Evolutionary conservation across 768 basidiomycete species (phyloP).

Genomic region (Termitomyces sp.): DNA sequence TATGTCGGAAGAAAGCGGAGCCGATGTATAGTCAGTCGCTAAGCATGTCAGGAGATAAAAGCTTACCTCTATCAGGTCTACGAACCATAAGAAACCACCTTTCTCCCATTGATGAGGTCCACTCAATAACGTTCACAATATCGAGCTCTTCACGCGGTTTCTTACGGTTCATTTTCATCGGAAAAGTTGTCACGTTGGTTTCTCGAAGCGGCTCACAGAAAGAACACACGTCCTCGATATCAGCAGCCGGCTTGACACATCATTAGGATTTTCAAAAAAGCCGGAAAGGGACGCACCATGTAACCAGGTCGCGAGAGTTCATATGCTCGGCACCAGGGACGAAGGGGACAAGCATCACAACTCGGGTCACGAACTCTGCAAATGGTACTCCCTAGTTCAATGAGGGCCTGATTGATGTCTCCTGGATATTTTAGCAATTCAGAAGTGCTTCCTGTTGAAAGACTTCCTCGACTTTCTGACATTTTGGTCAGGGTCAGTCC

Average conservation of each 20-base stretch:
- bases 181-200: conserved; percentile 66
- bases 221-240: conserved; percentile 77
- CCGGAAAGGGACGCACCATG: not conserved
- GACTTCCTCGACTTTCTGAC: not conserved
- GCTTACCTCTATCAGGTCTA: conserved; percentile 78
- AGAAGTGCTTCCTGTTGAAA: conserved; percentile 14
- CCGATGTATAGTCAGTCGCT: conserved; percentile 2
- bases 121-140: conserved; percentile 84
- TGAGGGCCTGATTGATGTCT: conserved; percentile 89
- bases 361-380: conserved; percentile 83
- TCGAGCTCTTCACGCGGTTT: conserved; percentile 83
- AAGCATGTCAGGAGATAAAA: not conserved
- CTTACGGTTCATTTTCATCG: conserved; percentile 83
- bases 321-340: conserved; percentile 66
- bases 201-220: conserved; percentile 59
- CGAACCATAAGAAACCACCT: conserved; percentile 76
- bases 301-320: conserved; percentile 8
- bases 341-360: conserved; percentile 73
- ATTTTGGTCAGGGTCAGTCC: not conserved
- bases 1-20: conserved; percentile 9
- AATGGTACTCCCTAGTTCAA: conserved; percentile 91
- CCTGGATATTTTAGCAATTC: conserved; percentile 50
- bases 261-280: not conserved
- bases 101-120: conserved; percentile 42
- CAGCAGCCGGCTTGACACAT: conserved; percentile 27